Conservation (phyloP, 192 early-diverging fungal genomes). For the Haplosporangium gracile region DNA sequence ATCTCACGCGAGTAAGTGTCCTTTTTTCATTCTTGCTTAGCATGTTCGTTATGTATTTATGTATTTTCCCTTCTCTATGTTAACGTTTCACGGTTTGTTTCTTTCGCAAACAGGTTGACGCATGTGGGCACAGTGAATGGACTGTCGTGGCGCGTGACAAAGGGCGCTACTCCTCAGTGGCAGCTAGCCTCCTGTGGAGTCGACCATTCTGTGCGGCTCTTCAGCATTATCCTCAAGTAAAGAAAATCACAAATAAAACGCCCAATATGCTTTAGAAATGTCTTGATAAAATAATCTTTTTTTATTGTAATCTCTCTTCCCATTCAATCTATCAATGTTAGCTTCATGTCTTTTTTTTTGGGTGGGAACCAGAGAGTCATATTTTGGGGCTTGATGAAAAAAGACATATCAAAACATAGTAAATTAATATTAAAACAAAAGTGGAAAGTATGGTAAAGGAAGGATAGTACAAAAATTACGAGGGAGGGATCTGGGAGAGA, state of each 20-base stretch:
- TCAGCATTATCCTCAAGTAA: constrained; percentile 55
- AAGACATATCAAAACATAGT: neutral
- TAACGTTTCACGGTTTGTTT: constrained; percentile 15
- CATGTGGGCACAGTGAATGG: constrained; percentile 71
- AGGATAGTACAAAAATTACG: neutral
- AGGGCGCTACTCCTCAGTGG: constrained; percentile 25
- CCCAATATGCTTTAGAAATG: too few relatives aligned
- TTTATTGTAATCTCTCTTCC: too few relatives aligned
- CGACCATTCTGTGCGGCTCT: constrained; percentile 83
- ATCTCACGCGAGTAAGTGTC: constrained; percentile 60
- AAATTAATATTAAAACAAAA: neutral
- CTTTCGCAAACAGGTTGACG: constrained; percentile 47
- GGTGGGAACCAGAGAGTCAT: neutral
- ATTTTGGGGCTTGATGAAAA: neutral
- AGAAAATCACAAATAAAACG: neutral
- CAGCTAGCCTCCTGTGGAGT: constrained; percentile 78
- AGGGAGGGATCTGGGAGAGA: constrained; percentile 29
- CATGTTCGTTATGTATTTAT: neutral
- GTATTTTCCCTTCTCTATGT: constrained; percentile 9
- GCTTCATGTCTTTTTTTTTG: too few relatives aligned
- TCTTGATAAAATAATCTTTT: too few relatives aligned
- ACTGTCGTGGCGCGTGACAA: constrained; percentile 73
- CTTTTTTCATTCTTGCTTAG: neutral
- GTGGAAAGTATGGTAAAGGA: neutral
- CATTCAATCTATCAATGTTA: too few relatives aligned